Base-by-base conservation (phyloP, 2,329 filamentous ascomycete genomes). In the Sordariomycetes sp. region DNA sequence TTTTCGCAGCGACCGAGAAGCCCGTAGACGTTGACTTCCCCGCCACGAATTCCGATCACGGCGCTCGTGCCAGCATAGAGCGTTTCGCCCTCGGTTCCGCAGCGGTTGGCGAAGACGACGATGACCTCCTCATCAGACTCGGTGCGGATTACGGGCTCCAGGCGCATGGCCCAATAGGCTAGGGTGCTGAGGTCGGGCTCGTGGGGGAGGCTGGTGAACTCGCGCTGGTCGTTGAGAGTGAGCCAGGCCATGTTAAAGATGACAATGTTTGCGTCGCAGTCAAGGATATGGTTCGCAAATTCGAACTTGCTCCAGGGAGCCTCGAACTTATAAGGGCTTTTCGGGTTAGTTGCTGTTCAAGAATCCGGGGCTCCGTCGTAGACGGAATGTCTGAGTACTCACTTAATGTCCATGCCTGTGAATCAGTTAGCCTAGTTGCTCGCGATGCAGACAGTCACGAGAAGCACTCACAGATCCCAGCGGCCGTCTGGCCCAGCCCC, bases 181-280 rank as follows among this genome's bases (percentile, higher is more conserved):
- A 92, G 65, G 0, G 86, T 89, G 20, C 87, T 81, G 68, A 87
- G 76, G 62, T 91, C 87, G 0, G 87, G 86, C 54, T 83, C 79
- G 1, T 76, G 66, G 0, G 61, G 72, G 45, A 22, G n/a, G 32
- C 62, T 74, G 59, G 64, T 81, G 65, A 73, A 82, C 8, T 59
- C 58, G 20, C 64, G 73, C 1, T 68, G 74, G 63, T 74, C 77
- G 60, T 74, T 81, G 57, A 67, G 73, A 1, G 86, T 89, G 35
- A 88, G 73, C 88, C 87, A 92, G 0, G 89, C 87, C 88, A 91
- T 91, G 3, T 80, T 82, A 0, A 92, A 62, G 36, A 90, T 80
- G 1, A 89, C 82, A 0, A 91, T 61, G 15, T 82, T 81, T 0
- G 85, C 78, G 0, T 75, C 64, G 0, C 71, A 69, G 1, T 80